These are phyloP conservation scores for Pythium chondricola DNA, from an alignment of 352 stramenopile genomes.

Conservation along the genomic window DNA sequence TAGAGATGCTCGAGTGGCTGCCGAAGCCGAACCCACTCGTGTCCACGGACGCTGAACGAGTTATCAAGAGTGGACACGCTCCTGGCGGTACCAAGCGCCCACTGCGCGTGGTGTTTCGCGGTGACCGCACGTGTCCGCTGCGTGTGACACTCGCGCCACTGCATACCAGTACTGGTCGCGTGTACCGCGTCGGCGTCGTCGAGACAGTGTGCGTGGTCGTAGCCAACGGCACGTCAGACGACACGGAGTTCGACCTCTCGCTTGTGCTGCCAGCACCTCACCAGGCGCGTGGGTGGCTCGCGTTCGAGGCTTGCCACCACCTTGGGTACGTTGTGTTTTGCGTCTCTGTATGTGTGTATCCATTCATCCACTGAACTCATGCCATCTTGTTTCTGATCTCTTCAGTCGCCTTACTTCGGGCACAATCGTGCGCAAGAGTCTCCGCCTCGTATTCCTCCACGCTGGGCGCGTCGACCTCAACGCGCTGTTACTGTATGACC, in stretches of 20 bases:
- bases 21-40: conserved; percentile 6
- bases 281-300: conserved; percentile 23
- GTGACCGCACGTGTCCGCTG: conserved; percentile 28
- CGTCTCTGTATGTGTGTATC: not conserved
- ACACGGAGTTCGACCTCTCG: conserved; percentile 56
- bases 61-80: not conserved
- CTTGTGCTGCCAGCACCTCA: conserved; percentile 30
- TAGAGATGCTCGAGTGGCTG: conserved; percentile 3
- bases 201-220: conserved; percentile 46
- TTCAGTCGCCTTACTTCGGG: conserved; percentile 24
- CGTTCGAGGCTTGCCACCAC: conserved; percentile 60
- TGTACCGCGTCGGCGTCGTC: conserved; percentile 15
- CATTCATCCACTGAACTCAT: not conserved
- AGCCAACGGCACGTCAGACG: conserved; percentile 33
- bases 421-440: conserved; percentile 54
- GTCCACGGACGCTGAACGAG: not conserved
- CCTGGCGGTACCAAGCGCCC: too few relatives aligned
- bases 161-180: not conserved
- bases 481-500: conserved; percentile 51
- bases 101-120: conserved; percentile 19
- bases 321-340: conserved; percentile 32
- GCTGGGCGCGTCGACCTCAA: conserved; percentile 36
- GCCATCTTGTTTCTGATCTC: conserved; percentile 10
- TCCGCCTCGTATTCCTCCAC: conserved; percentile 49
- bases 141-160: conserved; percentile 35